These are phyloP conservation scores for Aegilops bicornis DNA, from an alignment of 176 grass and related monocot genomes.

Conservation along the genomic window DNA sequence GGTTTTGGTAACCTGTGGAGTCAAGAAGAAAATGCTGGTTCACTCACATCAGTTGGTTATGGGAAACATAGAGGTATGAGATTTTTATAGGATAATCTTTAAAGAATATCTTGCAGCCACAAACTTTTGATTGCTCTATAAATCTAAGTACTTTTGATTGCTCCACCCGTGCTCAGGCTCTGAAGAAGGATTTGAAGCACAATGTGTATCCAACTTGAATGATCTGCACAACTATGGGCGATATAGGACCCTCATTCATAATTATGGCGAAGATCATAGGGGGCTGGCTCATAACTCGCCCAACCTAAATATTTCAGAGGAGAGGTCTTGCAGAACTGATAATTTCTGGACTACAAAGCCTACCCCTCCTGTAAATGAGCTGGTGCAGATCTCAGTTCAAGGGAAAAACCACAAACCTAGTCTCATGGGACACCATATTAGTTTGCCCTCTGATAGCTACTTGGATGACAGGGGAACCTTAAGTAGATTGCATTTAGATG, in stretches of 20 bases:
- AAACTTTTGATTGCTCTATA: slow-evolving; percentile 29
- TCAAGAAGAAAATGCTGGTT: slow-evolving; percentile 31
- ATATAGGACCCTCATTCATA: slow-evolving; percentile 41
- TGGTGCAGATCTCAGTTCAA: slow-evolving; percentile 29
- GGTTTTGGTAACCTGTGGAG: slow-evolving; percentile 18
- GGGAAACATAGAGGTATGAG: slow-evolving; percentile 38
- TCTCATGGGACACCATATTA: slow-evolving; percentile 14
- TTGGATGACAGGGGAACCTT: slow-evolving; percentile 29
- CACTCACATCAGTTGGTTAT: slow-evolving; percentile 31
- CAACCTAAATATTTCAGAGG: slow-evolving; percentile 21
- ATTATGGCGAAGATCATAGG: slow-evolving; percentile 46
- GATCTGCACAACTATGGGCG: slow-evolving; percentile 17
- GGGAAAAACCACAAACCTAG: slow-evolving; percentile 16
- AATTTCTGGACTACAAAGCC: slow-evolving; percentile 9
- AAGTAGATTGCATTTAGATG: slow-evolving; percentile 31
- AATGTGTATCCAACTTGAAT: slow-evolving; percentile 18
- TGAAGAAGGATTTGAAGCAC: slow-evolving; percentile 35
- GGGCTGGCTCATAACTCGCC: slow-evolving; percentile 13
- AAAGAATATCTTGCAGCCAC: slow-evolving; percentile 16
- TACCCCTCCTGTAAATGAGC: slow-evolving; percentile 32
- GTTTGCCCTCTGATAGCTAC: slow-evolving; percentile 20
- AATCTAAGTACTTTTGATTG: slow-evolving; percentile 30
- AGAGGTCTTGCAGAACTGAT: slow-evolving; percentile 26
- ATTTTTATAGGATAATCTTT: slow-evolving; percentile 22
- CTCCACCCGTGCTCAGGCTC: slow-evolving; percentile 45